Percentiles rank a stretch among this genome's conserved stretches.
Evolutionary conservation across 495 filamentous ascomycete species (phyloP).

Genomic region (Sordaria brevicollis): DNA sequence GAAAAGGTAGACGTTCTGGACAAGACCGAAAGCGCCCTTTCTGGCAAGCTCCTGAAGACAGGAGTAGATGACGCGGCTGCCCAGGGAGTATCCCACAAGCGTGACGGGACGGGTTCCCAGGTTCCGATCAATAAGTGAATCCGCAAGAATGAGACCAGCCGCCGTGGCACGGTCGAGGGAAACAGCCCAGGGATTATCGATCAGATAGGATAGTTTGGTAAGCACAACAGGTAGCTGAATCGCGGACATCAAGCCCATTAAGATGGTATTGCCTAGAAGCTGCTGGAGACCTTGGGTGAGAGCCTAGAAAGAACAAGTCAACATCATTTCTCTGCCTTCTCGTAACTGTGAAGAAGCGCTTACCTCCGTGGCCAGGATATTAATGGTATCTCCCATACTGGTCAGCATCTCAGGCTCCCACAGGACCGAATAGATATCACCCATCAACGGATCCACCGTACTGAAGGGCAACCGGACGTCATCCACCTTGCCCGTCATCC

Average conservation of each 20-base stretch:
- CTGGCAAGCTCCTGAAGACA: conserved; percentile 80
- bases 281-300: conserved; percentile 94
- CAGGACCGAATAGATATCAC: conserved; percentile 90
- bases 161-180: conserved; percentile 81
- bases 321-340: conserved; percentile 3
- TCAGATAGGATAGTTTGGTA: conserved; percentile 90
- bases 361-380: conserved; percentile 95
- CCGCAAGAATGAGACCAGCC: conserved; percentile 88
- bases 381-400: conserved; percentile 96
- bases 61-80: conserved; percentile 84
- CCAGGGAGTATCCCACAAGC: conserved; percentile 92
- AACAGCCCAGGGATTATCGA: conserved; percentile 97
- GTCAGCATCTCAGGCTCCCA: conserved; percentile 99
- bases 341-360: conserved; percentile 11
- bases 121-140: conserved; percentile 87
- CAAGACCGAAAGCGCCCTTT: conserved; percentile 77
- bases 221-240: conserved; percentile 88
- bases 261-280: conserved; percentile 80
- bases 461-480: conserved; percentile 92
- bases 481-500: conserved; percentile 97
- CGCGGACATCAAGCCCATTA: conserved; percentile 83
- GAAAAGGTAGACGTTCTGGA: conserved; percentile 95
- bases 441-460: conserved; percentile 96
- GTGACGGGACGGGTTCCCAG: conserved; percentile 87
- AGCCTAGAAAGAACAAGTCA: conserved; percentile 43